phyloP scores from a whole-genome alignment of 495 filamentous ascomycete species.

The Talaromyces stipitatus region DNA sequence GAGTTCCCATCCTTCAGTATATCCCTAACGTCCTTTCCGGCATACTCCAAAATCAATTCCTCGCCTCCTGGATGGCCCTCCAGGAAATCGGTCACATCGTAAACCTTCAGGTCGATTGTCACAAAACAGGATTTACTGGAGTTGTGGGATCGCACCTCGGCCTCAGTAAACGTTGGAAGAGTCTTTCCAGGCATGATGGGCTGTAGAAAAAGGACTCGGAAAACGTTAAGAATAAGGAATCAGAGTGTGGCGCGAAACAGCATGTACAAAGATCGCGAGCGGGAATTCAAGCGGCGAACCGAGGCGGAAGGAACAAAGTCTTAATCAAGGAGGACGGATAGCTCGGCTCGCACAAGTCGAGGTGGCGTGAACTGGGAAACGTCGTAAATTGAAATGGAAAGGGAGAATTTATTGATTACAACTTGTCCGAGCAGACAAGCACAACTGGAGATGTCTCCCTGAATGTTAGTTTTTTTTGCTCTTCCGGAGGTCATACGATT shows the following conservation, averaged over 20 bases:
- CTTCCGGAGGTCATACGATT: background rate
- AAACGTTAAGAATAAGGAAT: background rate
- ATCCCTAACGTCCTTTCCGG: slow-evolving; percentile 73
- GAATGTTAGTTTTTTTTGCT: background rate
- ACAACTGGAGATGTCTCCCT: background rate
- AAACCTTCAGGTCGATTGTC: slow-evolving; percentile 80
- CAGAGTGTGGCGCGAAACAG: background rate
- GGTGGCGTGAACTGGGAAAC: background rate
- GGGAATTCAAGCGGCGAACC: background rate
- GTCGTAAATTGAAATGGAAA: background rate
- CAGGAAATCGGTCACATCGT: slow-evolving; percentile 87
- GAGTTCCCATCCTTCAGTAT: slow-evolving; percentile 81
- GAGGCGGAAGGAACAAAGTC: background rate
- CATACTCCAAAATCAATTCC: slow-evolving; percentile 84
- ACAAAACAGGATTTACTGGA: slow-evolving; percentile 85
- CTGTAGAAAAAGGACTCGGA: background rate
- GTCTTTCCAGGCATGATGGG: slow-evolving; percentile 44
- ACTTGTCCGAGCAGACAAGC: background rate
- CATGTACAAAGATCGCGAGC: background rate
- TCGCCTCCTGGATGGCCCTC: slow-evolving; percentile 84
- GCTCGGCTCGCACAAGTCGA: background rate
- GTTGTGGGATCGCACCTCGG: slow-evolving; percentile 77
- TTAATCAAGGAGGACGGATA: background rate
- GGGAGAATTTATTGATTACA: background rate
- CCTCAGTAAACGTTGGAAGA: slow-evolving; percentile 68